These are phyloP conservation scores for Didymella exigua DNA, from an alignment of 2,329 filamentous ascomycete genomes.

Conservation along the genomic window DNA sequence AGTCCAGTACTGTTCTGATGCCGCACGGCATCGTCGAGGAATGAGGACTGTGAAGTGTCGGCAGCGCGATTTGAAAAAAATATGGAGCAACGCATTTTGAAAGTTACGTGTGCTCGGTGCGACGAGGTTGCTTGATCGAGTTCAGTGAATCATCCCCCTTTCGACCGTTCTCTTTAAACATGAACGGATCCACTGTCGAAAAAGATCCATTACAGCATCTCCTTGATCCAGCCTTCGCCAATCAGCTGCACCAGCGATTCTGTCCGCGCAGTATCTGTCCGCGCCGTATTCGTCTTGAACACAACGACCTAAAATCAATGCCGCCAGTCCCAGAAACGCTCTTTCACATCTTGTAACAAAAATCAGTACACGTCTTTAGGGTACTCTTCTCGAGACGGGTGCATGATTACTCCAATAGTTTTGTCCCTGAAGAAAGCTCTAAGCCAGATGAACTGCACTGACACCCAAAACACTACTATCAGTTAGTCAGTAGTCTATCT, in stretches of 20 bases:
- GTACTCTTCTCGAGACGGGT: conserved; percentile 35
- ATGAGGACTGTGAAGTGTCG: conserved; percentile 26
- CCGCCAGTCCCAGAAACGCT: conserved; percentile 39
- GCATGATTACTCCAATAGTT: conserved; percentile 41
- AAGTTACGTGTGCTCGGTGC: conserved; percentile 16
- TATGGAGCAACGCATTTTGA: conserved; percentile 16
- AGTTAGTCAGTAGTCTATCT: too few relatives aligned
- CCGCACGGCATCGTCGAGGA: conserved; percentile 28
- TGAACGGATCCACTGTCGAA: conserved; percentile 27
- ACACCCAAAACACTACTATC: too few relatives aligned
- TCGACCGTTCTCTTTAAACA: background rate
- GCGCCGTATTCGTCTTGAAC: too few relatives aligned
- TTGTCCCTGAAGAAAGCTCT: conserved; percentile 42
- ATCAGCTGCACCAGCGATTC: conserved; percentile 35
- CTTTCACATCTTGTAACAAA: conserved; percentile 29
- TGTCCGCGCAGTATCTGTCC: conserved; percentile 13
- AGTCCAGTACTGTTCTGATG: conserved; percentile 31
- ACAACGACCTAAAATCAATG: conserved; percentile 35
- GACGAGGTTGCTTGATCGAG: conserved; percentile 29
- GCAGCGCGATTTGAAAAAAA: conserved; percentile 38
- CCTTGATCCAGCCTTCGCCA: conserved; percentile 36
- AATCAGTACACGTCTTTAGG: conserved; percentile 42
- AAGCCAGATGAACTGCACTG: conserved; percentile 27
- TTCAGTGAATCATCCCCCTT: background rate
- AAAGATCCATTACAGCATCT: conserved; percentile 26